phyloP scores from a whole-genome alignment of 2,329 filamentous ascomycete species.

The Endoconidiophora polonica region DNA sequence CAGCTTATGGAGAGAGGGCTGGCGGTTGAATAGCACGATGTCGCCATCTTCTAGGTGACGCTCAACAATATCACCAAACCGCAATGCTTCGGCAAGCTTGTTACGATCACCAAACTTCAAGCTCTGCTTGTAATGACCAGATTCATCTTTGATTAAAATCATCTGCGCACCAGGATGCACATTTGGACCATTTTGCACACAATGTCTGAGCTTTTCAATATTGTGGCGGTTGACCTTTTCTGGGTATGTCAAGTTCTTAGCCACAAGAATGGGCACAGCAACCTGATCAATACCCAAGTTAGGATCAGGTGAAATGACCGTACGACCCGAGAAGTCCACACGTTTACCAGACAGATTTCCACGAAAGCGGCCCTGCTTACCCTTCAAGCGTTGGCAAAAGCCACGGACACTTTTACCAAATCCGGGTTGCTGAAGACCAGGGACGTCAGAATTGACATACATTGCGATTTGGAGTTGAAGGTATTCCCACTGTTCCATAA shows the following conservation, averaged over 20 bases:
- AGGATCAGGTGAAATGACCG: conserved; percentile 93
- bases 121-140: conserved; percentile 51
- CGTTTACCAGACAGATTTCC: conserved; percentile 95
- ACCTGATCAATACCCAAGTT: conserved; percentile 90
- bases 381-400: conserved; percentile 89
- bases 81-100: conserved; percentile 54
- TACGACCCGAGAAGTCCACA: conserved; percentile 94
- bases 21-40: conserved; percentile 92
- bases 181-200: conserved; percentile 58
- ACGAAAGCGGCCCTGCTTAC: conserved; percentile 92
- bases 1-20: conserved; percentile 93
- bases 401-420: conserved; percentile 81
- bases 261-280: conserved; percentile 78
- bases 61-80: conserved; percentile 78
- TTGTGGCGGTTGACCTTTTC: conserved; percentile 78
- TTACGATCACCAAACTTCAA: conserved; percentile 60
- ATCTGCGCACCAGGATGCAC: conserved; percentile 81
- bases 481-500: conserved; percentile 98
- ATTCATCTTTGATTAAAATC: conserved; percentile 53
- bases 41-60: conserved; percentile 90
- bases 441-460: conserved; percentile 95
- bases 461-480: conserved; percentile 88
- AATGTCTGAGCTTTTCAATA: conserved; percentile 58
- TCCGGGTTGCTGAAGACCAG: conserved; percentile 75
- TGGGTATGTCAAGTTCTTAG: conserved; percentile 89